These are phyloP conservation scores for Ceratocystis diversiconidia DNA, from an alignment of 2,329 filamentous ascomycete species.

Conservation along the genomic window DNA sequence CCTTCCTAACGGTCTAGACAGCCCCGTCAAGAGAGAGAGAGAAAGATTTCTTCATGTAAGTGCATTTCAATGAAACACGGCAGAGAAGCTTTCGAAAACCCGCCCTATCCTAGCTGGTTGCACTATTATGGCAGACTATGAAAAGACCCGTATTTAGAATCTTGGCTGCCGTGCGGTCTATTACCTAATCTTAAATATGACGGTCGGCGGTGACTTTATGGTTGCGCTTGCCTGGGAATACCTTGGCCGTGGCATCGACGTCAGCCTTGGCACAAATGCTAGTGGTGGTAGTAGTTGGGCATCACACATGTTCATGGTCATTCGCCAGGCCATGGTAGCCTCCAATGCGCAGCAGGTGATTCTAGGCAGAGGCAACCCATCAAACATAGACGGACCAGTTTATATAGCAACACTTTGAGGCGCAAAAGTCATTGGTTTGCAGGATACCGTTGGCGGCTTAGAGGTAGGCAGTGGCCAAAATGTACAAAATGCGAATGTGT, in stretches of 20 bases:
- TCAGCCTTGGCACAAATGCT: slow-evolving; percentile 53
- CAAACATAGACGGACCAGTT: slow-evolving; percentile 40
- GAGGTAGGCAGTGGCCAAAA: slow-evolving; percentile 48
- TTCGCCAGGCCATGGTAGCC: slow-evolving; percentile 43
- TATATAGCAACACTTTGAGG: slow-evolving; percentile 48
- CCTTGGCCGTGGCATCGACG: slow-evolving; percentile 42
- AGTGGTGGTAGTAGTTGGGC: slow-evolving; percentile 51
- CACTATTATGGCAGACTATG: slow-evolving; percentile 44
- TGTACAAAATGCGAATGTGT: slow-evolving; percentile 24
- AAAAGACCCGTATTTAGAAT: slow-evolving; percentile 34
- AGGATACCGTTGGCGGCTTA: slow-evolving; percentile 41
- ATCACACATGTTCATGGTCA: slow-evolving; percentile 42
- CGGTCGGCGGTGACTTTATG: slow-evolving; percentile 47
- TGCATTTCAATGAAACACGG: slow-evolving; percentile 51
- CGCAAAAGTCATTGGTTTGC: slow-evolving; percentile 42
- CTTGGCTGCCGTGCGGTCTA: slow-evolving; percentile 47
- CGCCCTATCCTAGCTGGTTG: slow-evolving; percentile 53
- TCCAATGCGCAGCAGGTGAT: slow-evolving; percentile 34
- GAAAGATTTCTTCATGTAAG: slow-evolving; percentile 43
- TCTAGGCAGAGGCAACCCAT: slow-evolving; percentile 30
- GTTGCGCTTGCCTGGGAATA: slow-evolving; percentile 45
- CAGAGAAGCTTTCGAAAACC: slow-evolving; percentile 35
- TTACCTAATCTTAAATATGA: slow-evolving; percentile 51
- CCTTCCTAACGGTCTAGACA: slow-evolving; percentile 41
- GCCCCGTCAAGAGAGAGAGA: slow-evolving; percentile 37